phyloP scores from a whole-genome alignment of 305 asterid species.

The Fraxinus velutina region DNA sequence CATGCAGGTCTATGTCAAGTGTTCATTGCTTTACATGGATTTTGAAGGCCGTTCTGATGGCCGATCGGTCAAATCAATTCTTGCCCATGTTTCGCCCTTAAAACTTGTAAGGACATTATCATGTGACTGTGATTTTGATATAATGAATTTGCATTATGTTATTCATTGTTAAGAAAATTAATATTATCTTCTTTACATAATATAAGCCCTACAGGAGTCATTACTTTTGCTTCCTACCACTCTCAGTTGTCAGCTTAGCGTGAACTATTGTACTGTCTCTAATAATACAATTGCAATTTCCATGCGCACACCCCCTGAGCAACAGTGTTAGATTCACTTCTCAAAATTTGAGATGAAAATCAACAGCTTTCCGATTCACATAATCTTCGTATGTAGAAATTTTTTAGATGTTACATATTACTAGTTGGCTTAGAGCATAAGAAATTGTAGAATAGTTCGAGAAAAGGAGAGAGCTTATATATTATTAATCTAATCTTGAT shows the following conservation, averaged over 20 bases:
- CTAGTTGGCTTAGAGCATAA: background rate
- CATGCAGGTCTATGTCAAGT: constrained; percentile 78
- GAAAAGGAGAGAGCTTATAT: constrained; percentile 1
- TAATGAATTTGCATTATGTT: constrained; percentile 7
- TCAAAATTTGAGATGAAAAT: constrained; percentile 13
- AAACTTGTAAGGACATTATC: constrained; percentile 62
- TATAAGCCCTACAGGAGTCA: background rate
- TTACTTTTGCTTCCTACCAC: background rate
- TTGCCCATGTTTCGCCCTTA: constrained; percentile 83
- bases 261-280: constrained; percentile 3
- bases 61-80: constrained; percentile 85
- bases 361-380: constrained; percentile 11
- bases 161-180: background rate
- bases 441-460: constrained; percentile 2
- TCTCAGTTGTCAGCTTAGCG: constrained; percentile 11
- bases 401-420: constrained; percentile 3
- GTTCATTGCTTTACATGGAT: constrained; percentile 79
- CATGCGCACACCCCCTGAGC: background rate
- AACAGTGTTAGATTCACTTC: background rate
- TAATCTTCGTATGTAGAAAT: background rate
- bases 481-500: background rate
- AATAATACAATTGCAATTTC: background rate
- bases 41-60: constrained; percentile 99
- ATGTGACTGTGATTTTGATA: constrained; percentile 18
- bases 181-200: background rate